Evolutionary conservation across 208 protist species (phyloP), one percentile per base, ranked within the genome.

Genomic region (Leishmania amazonensis): DNA sequence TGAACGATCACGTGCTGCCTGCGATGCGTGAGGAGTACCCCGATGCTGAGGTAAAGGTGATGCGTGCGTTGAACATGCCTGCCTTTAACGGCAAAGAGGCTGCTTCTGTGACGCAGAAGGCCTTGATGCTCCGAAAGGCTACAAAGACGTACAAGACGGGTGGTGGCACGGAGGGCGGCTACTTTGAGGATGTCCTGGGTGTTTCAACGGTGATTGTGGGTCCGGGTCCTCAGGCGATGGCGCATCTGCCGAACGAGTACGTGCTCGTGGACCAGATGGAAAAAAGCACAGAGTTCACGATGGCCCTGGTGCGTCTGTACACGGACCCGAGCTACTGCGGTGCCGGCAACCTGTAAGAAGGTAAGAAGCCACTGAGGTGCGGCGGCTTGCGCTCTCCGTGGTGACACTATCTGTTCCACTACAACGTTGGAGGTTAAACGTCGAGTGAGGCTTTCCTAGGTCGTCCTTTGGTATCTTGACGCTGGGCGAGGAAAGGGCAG

Each of bases 241-340:
- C 89, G 60, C 88, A 92, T 81, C 73, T 91, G 77, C 58, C 90
- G 28, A 93, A 95, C 85, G 91, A 95, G 78, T 92, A 88, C 80
- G 85, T 90, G 8, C 54, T 76, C 24, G 72, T 90, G 54, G 84
- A 87, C 2, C 75, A 89, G 54, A 84, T 91, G 53, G 85, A 89
- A 35, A 85, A 84, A 68, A 84, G 77, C 75, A 75, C 60, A 4
- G 51, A 24, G 35, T 88, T 90, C 75, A 88, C 87, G 67, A 72
- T 74, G 70, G 80, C 88, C 49, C 71, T 90, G 47, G 87, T 90
- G 53, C 78, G 74, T 40, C 76, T 85, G 71, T 85, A 85, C 72
- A 85, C 81, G 58, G 81, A 85, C 53, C 76, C 81, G 9, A 54
- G 35, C 57, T 81, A 31, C 76, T 78, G 81, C 62, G 60, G 31